Evolutionary conservation across 257 asterid genomes (phyloP).

Genomic region (Solanum chmielewskii): DNA sequence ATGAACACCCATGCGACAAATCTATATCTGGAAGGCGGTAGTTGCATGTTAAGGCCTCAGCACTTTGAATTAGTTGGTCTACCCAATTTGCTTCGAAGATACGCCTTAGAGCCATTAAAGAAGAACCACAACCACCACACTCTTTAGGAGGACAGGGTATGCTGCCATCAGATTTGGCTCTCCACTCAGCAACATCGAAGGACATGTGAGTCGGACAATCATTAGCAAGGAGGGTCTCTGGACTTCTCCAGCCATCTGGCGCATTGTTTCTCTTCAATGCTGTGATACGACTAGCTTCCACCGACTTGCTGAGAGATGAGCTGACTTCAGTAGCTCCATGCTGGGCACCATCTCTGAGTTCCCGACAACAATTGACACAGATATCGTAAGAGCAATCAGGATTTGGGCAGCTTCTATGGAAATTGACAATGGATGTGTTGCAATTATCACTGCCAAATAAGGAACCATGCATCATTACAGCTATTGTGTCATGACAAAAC

Average conservation of each 20-base stretch:
- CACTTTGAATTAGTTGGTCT: slow-evolving; percentile 29
- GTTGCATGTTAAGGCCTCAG: slow-evolving; percentile 30
- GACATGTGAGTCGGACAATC: neutral
- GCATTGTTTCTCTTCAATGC: neutral
- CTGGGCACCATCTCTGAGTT: slow-evolving; percentile 49
- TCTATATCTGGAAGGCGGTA: slow-evolving; percentile 26
- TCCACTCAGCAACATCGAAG: slow-evolving; percentile 30
- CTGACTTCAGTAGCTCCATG: slow-evolving; percentile 28
- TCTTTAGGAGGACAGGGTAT: slow-evolving; percentile 71
- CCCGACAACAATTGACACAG: slow-evolving; percentile 64
- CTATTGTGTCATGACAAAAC: neutral
- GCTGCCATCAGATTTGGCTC: slow-evolving; percentile 31
- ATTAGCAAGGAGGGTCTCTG: slow-evolving; percentile 12
- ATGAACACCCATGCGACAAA: slow-evolving; percentile 29
- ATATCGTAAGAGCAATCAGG: slow-evolving; percentile 49
- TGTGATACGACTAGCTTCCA: neutral
- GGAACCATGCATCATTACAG: slow-evolving; percentile 6
- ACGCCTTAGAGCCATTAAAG: slow-evolving; percentile 40
- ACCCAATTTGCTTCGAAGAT: slow-evolving; percentile 44
- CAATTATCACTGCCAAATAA: slow-evolving; percentile 57
- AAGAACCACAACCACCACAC: slow-evolving; percentile 62
- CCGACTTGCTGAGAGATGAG: neutral
- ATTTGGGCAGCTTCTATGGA: slow-evolving; percentile 67
- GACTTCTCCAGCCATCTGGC: slow-evolving; percentile 7
- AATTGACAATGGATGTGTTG: slow-evolving; percentile 69